Evolutionary conservation across 2,329 filamentous ascomycete genomes (phyloP), one percentile per base, ranked within the genome.

Genomic region (Sporothrix humicola): DNA sequence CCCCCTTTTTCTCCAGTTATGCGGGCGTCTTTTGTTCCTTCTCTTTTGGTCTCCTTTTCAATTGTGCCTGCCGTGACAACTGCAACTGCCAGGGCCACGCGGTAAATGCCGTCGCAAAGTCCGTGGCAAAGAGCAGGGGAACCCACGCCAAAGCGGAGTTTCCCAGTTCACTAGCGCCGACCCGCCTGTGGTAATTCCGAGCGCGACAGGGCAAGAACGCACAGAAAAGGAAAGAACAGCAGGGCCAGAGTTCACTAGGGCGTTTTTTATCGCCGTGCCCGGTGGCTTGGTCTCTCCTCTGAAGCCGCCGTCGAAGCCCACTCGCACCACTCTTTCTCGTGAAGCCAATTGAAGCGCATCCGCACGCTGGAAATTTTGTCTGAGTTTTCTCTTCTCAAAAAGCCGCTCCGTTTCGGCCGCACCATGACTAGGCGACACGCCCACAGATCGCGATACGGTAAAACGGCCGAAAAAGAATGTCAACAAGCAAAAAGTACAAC

Each of bases 21-120:
- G 61, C 42, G 42, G n/a, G 9, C 17, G 42, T 48, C 6, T 48
- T 65, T 66, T 26, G 42, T 26, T 66, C 20, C 61, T 66, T 66
- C 42, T 26, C 17, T 7, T 59, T 48, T 26, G 10, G 10, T 66
- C 37, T 26, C 12, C 12, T 46, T 44, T 17, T 66, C 61, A n/a
- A 65, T 65, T 37, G 42, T 20, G 42, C 61, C 42, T 66, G 61
- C 61, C 61, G 20, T 48, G n/a, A 48, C 42, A 48, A 48, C 20
- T 20, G 48, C 42, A 17, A 26, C 42, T 48, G 42, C 20, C 20
- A 66, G 17, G 37, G 42, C 61, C 61, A 66, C 61, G 61, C 66
- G 66, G 66, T 23, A 69, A 69, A 56, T 69, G 66, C 66, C 66
- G 66, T 44, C 17, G 46, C 20, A 69, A 69, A 69, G 65, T 69